Evolutionary conservation across 805 yeast genomes (phyloP).

Genomic region (Kodamaea hsintzibuensis): DNA sequence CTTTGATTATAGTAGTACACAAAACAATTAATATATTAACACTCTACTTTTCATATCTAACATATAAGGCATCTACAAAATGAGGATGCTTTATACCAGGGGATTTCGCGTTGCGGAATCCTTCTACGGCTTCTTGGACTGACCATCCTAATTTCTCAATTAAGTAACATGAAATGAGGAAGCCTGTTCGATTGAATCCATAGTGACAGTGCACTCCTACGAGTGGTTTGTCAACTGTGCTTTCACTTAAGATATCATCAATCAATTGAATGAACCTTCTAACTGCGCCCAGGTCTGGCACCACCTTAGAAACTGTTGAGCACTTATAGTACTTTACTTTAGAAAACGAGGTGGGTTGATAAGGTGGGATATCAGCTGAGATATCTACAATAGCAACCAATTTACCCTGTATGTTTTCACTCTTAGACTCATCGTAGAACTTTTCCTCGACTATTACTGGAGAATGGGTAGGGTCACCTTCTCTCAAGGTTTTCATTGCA

Average conservation of each 20-base stretch:
- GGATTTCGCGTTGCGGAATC: slow-evolving; percentile 55
- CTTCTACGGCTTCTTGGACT: slow-evolving; percentile 62
- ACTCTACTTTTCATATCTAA: slow-evolving; percentile 46
- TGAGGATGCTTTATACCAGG: slow-evolving; percentile 82
- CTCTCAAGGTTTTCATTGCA: slow-evolving; percentile 76
- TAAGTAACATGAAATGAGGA: slow-evolving; percentile 66
- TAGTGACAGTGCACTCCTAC: slow-evolving; percentile 79
- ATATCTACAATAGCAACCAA: slow-evolving; percentile 66
- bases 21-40: no score
- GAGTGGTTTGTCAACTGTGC: slow-evolving; percentile 30
- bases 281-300: slow-evolving; percentile 64
- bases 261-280: slow-evolving; percentile 55
- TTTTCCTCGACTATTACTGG: slow-evolving; percentile 52
- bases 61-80: slow-evolving; percentile 69
- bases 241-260: slow-evolving; percentile 41
- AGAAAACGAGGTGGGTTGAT: slow-evolving; percentile 57
- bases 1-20: no score
- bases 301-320: slow-evolving; percentile 77
- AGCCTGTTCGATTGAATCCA: slow-evolving; percentile 80
- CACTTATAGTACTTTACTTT: slow-evolving; percentile 64
- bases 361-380: slow-evolving; percentile 69
- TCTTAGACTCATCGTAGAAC: slow-evolving; percentile 40
- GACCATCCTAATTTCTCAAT: slow-evolving; percentile 60
- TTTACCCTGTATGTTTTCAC: slow-evolving; percentile 25
- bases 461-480: slow-evolving; percentile 60